Conservation (phyloP, 2,329 filamentous ascomycete genomes). For the Pseudopithomyces chartarum region DNA sequence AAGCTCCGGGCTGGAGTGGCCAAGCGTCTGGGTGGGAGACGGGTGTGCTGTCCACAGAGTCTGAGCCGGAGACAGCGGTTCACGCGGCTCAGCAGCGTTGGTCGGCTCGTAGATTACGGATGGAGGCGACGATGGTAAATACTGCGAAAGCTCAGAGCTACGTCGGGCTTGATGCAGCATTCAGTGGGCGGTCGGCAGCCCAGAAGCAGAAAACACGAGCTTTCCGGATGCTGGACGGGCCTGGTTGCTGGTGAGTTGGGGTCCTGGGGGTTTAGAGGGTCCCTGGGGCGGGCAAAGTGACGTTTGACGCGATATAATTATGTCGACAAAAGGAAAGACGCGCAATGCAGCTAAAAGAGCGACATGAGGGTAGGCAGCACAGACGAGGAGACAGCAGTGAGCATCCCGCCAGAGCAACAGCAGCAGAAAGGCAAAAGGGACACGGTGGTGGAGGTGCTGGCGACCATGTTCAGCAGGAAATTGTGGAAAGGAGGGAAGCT, state of each 20-base stretch:
- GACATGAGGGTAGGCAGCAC: slow-evolving; percentile 41
- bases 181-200: slow-evolving; percentile 20
- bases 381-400: slow-evolving; percentile 31
- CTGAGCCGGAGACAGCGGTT: slow-evolving; percentile 39
- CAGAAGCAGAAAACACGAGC: slow-evolving; percentile 26
- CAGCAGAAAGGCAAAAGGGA: slow-evolving; percentile 25
- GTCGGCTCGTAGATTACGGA: slow-evolving; percentile 32
- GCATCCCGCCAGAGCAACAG: slow-evolving; percentile 26
- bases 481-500: slow-evolving; percentile 14
- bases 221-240: slow-evolving; percentile 26
- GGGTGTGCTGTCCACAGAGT: slow-evolving; percentile 45
- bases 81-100: slow-evolving; percentile 31
- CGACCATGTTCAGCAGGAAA: slow-evolving; percentile 21
- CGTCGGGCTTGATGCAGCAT: slow-evolving; percentile 49
- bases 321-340: slow-evolving; percentile 43
- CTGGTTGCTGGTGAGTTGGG: slow-evolving; percentile 16
- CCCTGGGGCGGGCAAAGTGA: slow-evolving; percentile 14
- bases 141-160: slow-evolving; percentile 35
- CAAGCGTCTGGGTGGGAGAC: slow-evolving; percentile 48
- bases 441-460: slow-evolving; percentile 10
- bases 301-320: slow-evolving; percentile 34
- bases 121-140: slow-evolving; percentile 42
- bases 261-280: slow-evolving; percentile 16
- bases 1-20: slow-evolving; percentile 49
- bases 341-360: slow-evolving; percentile 41